phyloP scores from a whole-genome alignment of 2,329 filamentous ascomycete genomes.

The Phoma herbarum region DNA sequence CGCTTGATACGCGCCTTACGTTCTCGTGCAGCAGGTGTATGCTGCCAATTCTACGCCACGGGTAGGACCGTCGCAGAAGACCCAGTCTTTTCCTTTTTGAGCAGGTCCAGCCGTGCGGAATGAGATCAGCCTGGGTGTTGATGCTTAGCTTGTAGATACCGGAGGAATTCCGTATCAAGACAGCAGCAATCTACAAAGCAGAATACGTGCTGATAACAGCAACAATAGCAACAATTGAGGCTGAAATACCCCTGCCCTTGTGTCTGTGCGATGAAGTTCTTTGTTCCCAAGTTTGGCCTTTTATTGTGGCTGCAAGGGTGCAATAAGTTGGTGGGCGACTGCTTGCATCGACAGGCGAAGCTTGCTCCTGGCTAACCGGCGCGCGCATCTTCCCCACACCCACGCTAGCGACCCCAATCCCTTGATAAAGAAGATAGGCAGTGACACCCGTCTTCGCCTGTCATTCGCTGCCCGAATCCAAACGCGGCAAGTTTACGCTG shows the following conservation, averaged over 20 bases:
- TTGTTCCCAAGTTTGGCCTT: neutral
- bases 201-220: neutral
- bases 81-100: conserved; percentile 11
- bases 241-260: neutral
- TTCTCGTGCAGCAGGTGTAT: conserved; percentile 14
- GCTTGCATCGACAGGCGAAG: conserved; percentile 9
- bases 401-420: conserved; percentile 17
- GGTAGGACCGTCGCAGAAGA: conserved; percentile 16
- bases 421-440: conserved; percentile 23
- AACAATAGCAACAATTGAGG: conserved; percentile 3
- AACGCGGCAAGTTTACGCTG: conserved; percentile 19
- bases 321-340: neutral
- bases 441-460: conserved; percentile 1
- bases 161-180: conserved; percentile 20
- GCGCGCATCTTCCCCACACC: conserved; percentile 19
- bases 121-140: conserved; percentile 15
- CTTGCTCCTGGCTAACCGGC: conserved; percentile 3
- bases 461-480: conserved; percentile 15
- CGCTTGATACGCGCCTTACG: conserved; percentile 4
- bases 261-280: neutral
- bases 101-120: conserved; percentile 23
- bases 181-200: conserved; percentile 6
- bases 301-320: neutral
- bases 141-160: conserved; percentile 21
- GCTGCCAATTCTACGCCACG: conserved; percentile 9